Evolutionary conservation across 768 basidiomycete species (phyloP), one percentile per base, ranked within the genome.

Genomic region (Dioszegia aurantiaca): DNA sequence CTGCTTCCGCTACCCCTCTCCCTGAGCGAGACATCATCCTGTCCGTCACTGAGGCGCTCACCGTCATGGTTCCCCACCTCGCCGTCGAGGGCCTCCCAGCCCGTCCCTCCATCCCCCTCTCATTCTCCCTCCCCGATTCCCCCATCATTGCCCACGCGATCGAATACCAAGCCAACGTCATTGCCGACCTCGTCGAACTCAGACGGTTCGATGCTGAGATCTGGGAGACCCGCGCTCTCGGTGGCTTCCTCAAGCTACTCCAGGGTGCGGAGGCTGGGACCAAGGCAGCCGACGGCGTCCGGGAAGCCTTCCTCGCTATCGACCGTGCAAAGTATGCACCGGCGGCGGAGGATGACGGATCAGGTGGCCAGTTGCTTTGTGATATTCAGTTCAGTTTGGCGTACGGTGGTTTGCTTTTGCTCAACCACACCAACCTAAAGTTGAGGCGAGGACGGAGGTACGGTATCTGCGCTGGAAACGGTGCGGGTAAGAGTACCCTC

Each of bases 391-490:
- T 97, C 80, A 95, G 92, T 24, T 82, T 97, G 60, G 92, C 94
- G 19, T 97, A 97, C 73, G 94, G 94, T 65, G 90, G 93, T 49
- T 83, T 97, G 45, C 82, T 97, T 8, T 84, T 98, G 62, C 84
- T 97, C 64, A 97, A 94, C 43, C 93, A 97, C 78, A 97, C 94
- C 24, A 87, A 83, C 27, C 82, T 98, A 59, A 87, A 88, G 60
- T 84, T 98, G 57, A 82, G 89, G 74, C 88, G 90, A 68, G 94
- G 93, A 27, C 85, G 86, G 66, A 84, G 93, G 61, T 98, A 98
- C 78, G 93, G 94, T 71, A 90, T 98, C 65, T 85, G 94, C 45
- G 94, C 92, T 27, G 82, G 88, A n/a, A 98, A 98, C 76, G 94
- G 94, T 60, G 87, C 89, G 57, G 94, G 94, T 64, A 98, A 98